These are phyloP conservation scores for Myriosclerotinia scirpicola DNA, from an alignment of 2,329 filamentous ascomycete species.

Conservation along the genomic window DNA sequence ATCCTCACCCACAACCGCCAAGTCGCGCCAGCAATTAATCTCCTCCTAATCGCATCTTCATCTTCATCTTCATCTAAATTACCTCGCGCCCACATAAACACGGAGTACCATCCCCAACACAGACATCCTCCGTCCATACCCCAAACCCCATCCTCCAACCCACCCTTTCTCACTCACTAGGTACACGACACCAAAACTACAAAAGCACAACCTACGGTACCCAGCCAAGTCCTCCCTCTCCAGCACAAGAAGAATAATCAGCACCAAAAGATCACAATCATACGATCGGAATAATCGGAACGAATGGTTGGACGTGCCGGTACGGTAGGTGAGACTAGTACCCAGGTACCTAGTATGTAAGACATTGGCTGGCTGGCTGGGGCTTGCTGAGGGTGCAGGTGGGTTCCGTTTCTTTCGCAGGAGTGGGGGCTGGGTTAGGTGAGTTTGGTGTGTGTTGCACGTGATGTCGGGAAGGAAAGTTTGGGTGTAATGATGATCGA, in stretches of 20 bases:
- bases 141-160: no score
- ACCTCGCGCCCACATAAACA: no score
- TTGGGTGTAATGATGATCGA: no score
- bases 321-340: constrained; percentile 1
- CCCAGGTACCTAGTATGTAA: background rate
- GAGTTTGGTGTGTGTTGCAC: background rate
- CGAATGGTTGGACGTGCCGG: constrained; percentile 8
- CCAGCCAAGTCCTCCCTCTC: no score
- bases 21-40: no score
- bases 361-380: background rate
- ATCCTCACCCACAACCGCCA: no score
- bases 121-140: no score
- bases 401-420: background rate
- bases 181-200: background rate
- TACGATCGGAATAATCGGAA: constrained; percentile 19
- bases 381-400: background rate
- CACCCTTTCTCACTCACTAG: background rate
- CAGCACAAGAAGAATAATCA: background rate
- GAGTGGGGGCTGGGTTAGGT: constrained; percentile 17
- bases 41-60: no score
- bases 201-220: background rate
- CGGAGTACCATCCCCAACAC: no score
- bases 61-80: no score
- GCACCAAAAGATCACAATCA: background rate
- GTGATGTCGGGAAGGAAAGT: background rate